Percentiles rank a stretch among this genome's conserved stretches.
These are phyloP conservation scores for Betula pendula DNA, from an alignment of 306 rosid genomes.

Conservation along the genomic window DNA sequence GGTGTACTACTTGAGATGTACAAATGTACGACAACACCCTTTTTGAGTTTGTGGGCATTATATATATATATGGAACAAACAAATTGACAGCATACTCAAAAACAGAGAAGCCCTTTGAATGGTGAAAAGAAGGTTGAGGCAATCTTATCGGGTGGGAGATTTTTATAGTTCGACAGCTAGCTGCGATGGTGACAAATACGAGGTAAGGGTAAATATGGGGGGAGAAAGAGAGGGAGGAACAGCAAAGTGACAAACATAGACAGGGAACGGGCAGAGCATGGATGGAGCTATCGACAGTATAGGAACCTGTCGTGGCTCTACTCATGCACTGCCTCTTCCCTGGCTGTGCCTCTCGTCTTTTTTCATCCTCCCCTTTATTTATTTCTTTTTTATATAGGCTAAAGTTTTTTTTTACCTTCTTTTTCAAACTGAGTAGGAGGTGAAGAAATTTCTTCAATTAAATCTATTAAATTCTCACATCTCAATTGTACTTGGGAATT, in stretches of 20 bases:
- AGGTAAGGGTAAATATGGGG: conserved; percentile 9
- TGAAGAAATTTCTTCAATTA: no score
- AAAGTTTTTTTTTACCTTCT: no score
- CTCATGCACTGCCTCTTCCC: conserved; percentile 99
- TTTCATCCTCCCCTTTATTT: not conserved
- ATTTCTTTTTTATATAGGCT: no score
- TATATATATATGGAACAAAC: conserved; percentile 16
- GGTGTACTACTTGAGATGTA: conserved; percentile 27
- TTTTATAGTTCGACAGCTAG: not conserved
- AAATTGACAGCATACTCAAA: not conserved
- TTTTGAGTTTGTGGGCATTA: not conserved
- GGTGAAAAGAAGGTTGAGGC: not conserved
- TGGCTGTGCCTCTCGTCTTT: conserved; percentile 53
- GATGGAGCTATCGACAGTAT: conserved; percentile 61
- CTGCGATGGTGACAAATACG: conserved; percentile 5
- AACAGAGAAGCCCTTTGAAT: not conserved
- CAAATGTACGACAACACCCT: conserved; percentile 30
- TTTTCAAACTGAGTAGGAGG: no score
- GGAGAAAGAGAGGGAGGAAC: not conserved
- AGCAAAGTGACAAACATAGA: conserved; percentile 31
- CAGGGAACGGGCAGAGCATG: conserved; percentile 87
- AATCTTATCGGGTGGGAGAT: no score
- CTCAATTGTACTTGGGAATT: no score
- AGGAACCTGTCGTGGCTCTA: conserved; percentile 48
- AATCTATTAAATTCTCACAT: no score